Conservation (phyloP, 495 filamentous ascomycete species). For the Daldinia bambusicola region DNA sequence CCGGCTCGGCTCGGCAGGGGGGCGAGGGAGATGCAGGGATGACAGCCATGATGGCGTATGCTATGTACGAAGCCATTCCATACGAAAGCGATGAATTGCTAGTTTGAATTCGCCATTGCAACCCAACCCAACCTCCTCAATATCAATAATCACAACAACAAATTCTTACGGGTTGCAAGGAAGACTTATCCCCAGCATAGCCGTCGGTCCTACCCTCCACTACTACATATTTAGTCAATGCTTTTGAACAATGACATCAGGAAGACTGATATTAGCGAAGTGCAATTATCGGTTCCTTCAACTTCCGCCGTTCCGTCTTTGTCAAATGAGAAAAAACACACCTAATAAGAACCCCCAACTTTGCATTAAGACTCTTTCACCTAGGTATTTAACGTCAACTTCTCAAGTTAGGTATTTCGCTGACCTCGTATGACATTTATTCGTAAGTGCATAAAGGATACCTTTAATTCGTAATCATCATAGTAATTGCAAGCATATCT, state of each 20-base stretch:
- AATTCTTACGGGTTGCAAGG: neutral
- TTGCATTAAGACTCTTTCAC: too few species aligned
- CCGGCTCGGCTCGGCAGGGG: constrained; percentile 34
- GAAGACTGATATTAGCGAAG: neutral
- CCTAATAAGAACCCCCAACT: too few species aligned
- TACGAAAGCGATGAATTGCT: too few species aligned
- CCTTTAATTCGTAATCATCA: neutral
- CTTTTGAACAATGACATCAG: constrained; percentile 11
- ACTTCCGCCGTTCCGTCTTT: too few species aligned
- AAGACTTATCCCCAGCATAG: neutral
- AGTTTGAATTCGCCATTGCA: neutral
- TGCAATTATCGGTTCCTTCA: neutral
- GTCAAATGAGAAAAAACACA: too few species aligned
- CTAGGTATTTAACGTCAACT: too few species aligned
- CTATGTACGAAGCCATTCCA: constrained; percentile 1
- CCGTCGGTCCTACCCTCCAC: neutral
- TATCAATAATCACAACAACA: neutral
- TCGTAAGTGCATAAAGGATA: too few species aligned
- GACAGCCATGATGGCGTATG: neutral
- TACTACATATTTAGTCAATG: neutral
- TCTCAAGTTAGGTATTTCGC: too few species aligned
- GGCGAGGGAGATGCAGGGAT: constrained; percentile 16
- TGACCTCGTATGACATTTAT: too few species aligned
- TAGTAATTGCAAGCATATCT: neutral
- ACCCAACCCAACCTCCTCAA: neutral